Percentiles rank a stretch among this genome's conserved stretches.
Conservation (phyloP, 805 yeast species). For the Lachancea dasiensis region DNA sequence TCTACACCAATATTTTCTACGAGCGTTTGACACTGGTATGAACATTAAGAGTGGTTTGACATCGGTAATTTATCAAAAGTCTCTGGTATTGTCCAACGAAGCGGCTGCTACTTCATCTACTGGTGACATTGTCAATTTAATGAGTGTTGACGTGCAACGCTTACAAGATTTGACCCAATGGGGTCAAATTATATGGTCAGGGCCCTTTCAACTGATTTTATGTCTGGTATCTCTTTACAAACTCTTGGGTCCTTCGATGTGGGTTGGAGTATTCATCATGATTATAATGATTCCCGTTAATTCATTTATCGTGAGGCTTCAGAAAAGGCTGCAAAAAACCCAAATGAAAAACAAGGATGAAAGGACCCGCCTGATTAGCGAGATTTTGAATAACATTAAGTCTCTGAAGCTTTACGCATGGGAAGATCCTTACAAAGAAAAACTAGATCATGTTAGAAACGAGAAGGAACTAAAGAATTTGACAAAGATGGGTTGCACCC, state of each 20-base stretch:
- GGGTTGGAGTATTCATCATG: slow-evolving; percentile 88
- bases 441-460: slow-evolving; percentile 77
- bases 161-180: slow-evolving; percentile 76
- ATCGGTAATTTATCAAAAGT: slow-evolving; percentile 60
- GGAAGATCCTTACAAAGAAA: slow-evolving; percentile 80
- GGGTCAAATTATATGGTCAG: slow-evolving; percentile 82
- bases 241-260: slow-evolving; percentile 82
- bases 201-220: slow-evolving; percentile 79
- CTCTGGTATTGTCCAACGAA: slow-evolving; percentile 64
- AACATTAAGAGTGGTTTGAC: slow-evolving; percentile 64
- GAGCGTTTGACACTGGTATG: slow-evolving; percentile 72
- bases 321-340: slow-evolving; percentile 65
- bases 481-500: slow-evolving; percentile 63
- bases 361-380: slow-evolving; percentile 83
- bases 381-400: slow-evolving; percentile 84
- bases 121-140: slow-evolving; percentile 89
- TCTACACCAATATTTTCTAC: slow-evolving; percentile 73
- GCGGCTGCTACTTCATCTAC: slow-evolving; percentile 66
- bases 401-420: slow-evolving; percentile 92
- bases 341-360: slow-evolving; percentile 92
- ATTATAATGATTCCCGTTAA: slow-evolving; percentile 74
- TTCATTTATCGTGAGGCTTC: slow-evolving; percentile 57
- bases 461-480: slow-evolving; percentile 77
- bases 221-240: slow-evolving; percentile 70
- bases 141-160: slow-evolving; percentile 92